A percentile compares a stretch with the other conserved stretches of the same genome.
Conservation (phyloP, 495 filamentous ascomycete species). For the Lepraria neglecta region DNA sequence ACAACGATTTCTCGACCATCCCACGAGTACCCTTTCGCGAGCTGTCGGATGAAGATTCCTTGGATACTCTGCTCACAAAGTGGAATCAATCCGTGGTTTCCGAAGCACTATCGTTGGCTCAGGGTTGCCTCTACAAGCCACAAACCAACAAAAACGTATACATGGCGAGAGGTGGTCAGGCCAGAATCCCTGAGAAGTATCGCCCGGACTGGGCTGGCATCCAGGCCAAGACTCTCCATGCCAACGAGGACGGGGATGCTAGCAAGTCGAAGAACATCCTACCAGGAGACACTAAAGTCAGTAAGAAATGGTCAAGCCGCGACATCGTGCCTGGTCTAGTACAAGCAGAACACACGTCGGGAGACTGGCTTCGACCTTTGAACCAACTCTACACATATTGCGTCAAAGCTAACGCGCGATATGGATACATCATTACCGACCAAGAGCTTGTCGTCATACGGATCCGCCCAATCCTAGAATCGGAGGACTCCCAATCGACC, state of each 20-base stretch:
- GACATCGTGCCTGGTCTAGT: not conserved
- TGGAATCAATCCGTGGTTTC: slow-evolving; percentile 17
- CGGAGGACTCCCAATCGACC: not conserved
- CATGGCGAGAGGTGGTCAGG: slow-evolving; percentile 22
- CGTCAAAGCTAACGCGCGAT: slow-evolving; percentile 17
- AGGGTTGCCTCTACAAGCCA: not conserved
- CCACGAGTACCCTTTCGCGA: slow-evolving; percentile 6
- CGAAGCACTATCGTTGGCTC: slow-evolving; percentile 14
- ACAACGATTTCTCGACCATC: slow-evolving; percentile 3
- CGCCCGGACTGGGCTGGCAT: slow-evolving; percentile 15
- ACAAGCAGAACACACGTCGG: not conserved
- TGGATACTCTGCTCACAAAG: slow-evolving; percentile 16
- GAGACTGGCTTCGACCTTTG: slow-evolving; percentile 4
- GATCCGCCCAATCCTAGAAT: slow-evolving; percentile 1
- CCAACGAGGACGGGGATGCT: not conserved
- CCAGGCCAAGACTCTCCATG: too few species aligned
- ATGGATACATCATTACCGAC: slow-evolving; percentile 23
- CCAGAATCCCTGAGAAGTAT: not conserved
- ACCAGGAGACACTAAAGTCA: slow-evolving; percentile 19
- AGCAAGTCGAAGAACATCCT: not conserved
- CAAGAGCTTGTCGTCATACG: slow-evolving; percentile 16
- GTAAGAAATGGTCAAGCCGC: slow-evolving; percentile 15
- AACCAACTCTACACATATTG: slow-evolving; percentile 20
- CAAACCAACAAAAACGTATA: not conserved
- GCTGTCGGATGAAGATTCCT: slow-evolving; percentile 19